Evolutionary conservation across 176 grass and related monocot species (phyloP).

Genomic region (Areca catechu): DNA sequence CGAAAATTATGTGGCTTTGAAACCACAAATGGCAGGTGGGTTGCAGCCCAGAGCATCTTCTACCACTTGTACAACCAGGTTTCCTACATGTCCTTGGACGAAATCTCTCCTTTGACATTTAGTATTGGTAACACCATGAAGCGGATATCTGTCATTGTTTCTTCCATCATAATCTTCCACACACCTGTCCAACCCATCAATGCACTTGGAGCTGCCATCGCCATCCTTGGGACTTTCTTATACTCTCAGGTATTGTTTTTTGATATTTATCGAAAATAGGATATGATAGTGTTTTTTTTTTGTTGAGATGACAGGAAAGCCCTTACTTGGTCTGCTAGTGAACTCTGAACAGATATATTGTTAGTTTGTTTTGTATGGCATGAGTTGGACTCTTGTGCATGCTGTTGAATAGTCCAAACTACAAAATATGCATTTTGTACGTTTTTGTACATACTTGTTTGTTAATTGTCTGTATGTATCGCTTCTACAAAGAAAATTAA

Average conservation of each 20-base stretch:
- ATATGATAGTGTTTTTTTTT: background rate
- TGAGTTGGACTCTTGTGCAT: no score
- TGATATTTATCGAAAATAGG: background rate
- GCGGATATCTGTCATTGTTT: slow-evolving; percentile 92
- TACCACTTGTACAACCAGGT: slow-evolving; percentile 98
- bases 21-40: slow-evolving; percentile 44
- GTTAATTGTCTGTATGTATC: no score
- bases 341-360: no score
- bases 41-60: slow-evolving; percentile 83
- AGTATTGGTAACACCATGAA: slow-evolving; percentile 95
- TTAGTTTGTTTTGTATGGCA: no score
- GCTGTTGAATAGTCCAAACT: no score
- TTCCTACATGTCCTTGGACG: slow-evolving; percentile 84
- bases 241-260: slow-evolving; percentile 71
- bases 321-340: background rate
- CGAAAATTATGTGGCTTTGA: slow-evolving; percentile 3
- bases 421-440: no score
- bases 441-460: no score
- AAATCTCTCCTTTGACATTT: slow-evolving; percentile 90
- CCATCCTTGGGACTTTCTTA: slow-evolving; percentile 85
- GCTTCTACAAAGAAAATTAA: no score
- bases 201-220: slow-evolving; percentile 84
- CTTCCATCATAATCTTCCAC: slow-evolving; percentile 88
- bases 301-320: background rate
- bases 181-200: slow-evolving; percentile 80